These are phyloP conservation scores for Triangularia setosa DNA, from an alignment of 2,329 filamentous ascomycete genomes.

Conservation along the genomic window DNA sequence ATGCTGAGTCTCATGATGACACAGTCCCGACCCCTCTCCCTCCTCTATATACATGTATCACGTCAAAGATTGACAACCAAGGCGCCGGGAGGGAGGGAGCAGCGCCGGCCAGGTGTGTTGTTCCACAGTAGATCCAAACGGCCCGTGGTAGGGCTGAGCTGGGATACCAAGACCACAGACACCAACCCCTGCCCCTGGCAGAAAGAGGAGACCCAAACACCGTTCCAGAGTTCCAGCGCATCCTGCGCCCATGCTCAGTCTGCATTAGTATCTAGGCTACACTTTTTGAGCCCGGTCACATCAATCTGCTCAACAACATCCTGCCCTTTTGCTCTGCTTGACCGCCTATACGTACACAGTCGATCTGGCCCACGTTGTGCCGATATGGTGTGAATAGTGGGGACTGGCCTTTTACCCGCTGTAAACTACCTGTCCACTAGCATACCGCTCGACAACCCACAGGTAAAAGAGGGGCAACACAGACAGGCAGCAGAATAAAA, in stretches of 20 bases:
- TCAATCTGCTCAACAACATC: background rate
- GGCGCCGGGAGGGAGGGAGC: background rate
- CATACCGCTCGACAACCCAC: background rate
- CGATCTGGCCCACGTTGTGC: background rate
- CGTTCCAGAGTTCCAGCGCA: slow-evolving; percentile 1
- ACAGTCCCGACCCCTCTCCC: background rate
- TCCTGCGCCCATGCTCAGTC: background rate
- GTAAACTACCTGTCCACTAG: background rate
- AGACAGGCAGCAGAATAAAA: slow-evolving; percentile 5
- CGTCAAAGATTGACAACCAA: background rate
- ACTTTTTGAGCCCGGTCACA: background rate
- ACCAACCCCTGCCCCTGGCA: background rate
- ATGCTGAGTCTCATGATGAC: background rate
- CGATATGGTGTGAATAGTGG: background rate
- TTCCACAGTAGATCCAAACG: background rate
- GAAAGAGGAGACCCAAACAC: background rate
- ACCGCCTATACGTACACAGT: background rate
- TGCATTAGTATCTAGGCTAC: slow-evolving; percentile 3
- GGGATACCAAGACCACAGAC: background rate
- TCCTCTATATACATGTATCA: background rate
- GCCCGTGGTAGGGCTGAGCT: background rate
- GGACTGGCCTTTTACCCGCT: slow-evolving; percentile 4
- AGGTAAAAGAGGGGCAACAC: background rate
- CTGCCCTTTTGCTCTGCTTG: slow-evolving; percentile 1
- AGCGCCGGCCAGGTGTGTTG: background rate